These are phyloP conservation scores for Hymenoscyphus infarciens DNA, from an alignment of 2,329 filamentous ascomycete species.

Conservation along the genomic window DNA sequence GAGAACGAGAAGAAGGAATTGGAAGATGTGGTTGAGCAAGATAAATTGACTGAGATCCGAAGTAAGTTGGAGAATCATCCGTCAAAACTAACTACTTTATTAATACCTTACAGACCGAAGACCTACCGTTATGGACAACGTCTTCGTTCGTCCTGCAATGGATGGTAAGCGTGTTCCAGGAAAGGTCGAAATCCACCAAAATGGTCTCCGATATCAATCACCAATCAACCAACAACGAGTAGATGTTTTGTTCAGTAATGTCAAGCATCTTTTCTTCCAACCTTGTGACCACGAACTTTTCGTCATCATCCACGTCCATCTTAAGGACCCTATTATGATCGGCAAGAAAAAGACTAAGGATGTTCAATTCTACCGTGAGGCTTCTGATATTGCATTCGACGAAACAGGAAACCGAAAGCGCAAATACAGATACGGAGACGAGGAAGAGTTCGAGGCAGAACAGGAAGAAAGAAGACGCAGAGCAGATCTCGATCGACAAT, in stretches of 20 bases:
- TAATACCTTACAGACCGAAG: constrained; percentile 70
- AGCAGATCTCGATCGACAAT: constrained; percentile 89
- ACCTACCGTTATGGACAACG: constrained; percentile 84
- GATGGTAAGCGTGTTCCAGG: constrained; percentile 96
- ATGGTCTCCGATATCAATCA: constrained; percentile 93
- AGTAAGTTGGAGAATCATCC: constrained; percentile 52
- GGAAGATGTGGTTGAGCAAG: constrained; percentile 98
- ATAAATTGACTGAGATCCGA: constrained; percentile 92
- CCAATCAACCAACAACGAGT: constrained; percentile 77
- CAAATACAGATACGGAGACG: constrained; percentile 95
- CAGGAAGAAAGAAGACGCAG: constrained; percentile 91
- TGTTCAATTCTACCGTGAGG: constrained; percentile 96
- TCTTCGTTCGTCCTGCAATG: constrained; percentile 91
- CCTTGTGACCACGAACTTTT: constrained; percentile 94
- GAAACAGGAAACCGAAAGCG: constrained; percentile 97
- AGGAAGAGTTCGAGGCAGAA: constrained; percentile 97
- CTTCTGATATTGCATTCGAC: constrained; percentile 97
- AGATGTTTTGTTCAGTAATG: constrained; percentile 95
- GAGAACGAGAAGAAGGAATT: constrained; percentile 99
- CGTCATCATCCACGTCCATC: constrained; percentile 95
- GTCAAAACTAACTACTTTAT: constrained; percentile 22
- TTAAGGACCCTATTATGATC: constrained; percentile 97
- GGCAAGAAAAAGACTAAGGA: constrained; percentile 99
- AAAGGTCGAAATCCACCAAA: constrained; percentile 96
- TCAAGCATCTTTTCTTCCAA: constrained; percentile 98